A percentile compares a stretch with the other conserved stretches of the same genome.
Evolutionary conservation across 2,329 filamentous ascomycete genomes (phyloP).

Genomic region (Botrytis medusae): DNA sequence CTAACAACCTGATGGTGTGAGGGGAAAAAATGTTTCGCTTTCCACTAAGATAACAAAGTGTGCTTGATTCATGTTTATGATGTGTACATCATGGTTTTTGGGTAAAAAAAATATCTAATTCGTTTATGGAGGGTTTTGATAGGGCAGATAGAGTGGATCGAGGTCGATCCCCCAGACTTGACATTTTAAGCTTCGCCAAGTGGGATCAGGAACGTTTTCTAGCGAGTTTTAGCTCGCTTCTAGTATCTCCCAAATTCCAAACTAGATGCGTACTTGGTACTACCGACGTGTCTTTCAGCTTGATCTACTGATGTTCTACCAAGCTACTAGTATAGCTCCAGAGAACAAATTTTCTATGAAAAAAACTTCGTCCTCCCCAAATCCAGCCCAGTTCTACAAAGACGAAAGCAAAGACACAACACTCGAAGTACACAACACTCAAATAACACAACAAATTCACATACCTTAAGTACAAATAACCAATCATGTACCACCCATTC

Average conservation of each 20-base stretch:
- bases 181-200: not conserved
- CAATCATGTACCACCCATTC: not conserved
- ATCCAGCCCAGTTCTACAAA: not conserved
- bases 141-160: not conserved
- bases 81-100: fast-evolving
- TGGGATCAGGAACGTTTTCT: not conserved
- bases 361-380: not conserved
- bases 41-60: not conserved
- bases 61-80: not conserved
- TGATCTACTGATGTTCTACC: not conserved
- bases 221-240: not conserved
- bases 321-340: not conserved
- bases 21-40: not conserved
- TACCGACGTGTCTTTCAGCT: fast-evolving
- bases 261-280: not conserved
- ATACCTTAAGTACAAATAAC: not conserved
- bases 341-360: not conserved
- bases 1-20: not conserved
- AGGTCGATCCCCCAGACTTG: not conserved
- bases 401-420: not conserved
- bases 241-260: not conserved
- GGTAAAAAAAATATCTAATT: not conserved
- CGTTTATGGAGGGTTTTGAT: fast-evolving
- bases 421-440: not conserved
- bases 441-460: not conserved